A percentile compares a stretch with the other conserved stretches of the same genome.
Conservation (phyloP, 768 basidiomycete species). For the Trametes gibbosa region DNA sequence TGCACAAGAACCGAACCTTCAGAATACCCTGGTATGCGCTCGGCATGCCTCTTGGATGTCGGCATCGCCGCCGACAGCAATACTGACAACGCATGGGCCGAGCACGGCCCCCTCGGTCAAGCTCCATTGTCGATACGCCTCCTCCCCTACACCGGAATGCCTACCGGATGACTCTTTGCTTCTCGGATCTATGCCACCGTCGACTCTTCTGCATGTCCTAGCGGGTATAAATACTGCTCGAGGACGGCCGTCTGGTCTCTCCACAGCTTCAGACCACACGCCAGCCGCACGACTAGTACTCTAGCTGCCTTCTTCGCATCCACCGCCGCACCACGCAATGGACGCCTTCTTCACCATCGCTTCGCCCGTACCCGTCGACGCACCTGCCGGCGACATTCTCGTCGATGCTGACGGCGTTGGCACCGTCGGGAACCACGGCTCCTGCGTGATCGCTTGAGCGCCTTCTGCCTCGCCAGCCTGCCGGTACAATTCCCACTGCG, state of each 20-base stretch:
- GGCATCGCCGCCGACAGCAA: no score
- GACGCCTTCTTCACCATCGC: slow-evolving; percentile 22
- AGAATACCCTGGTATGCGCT: background rate
- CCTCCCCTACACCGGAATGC: background rate
- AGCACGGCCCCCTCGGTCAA: no score
- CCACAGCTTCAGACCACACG: background rate
- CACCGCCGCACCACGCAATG: slow-evolving; percentile 6
- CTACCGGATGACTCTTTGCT: background rate
- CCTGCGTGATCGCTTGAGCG: slow-evolving; percentile 17
- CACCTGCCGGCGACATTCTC: slow-evolving; percentile 16
- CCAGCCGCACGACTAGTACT: background rate
- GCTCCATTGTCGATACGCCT: background rate
- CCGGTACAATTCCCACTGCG: no score
- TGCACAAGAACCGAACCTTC: background rate
- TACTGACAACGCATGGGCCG: no score
- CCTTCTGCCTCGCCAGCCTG: background rate
- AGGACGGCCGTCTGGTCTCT: background rate
- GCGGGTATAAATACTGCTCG: background rate
- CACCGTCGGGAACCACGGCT: background rate
- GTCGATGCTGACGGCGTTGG: slow-evolving; percentile 10
- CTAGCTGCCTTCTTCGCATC: background rate
- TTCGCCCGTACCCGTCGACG: slow-evolving; percentile 11
- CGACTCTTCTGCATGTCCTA: background rate
- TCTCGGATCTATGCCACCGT: background rate
- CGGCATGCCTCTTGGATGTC: no score